phyloP scores from a whole-genome alignment of 805 yeast genomes.

The Lipomyces mesembrius region DNA sequence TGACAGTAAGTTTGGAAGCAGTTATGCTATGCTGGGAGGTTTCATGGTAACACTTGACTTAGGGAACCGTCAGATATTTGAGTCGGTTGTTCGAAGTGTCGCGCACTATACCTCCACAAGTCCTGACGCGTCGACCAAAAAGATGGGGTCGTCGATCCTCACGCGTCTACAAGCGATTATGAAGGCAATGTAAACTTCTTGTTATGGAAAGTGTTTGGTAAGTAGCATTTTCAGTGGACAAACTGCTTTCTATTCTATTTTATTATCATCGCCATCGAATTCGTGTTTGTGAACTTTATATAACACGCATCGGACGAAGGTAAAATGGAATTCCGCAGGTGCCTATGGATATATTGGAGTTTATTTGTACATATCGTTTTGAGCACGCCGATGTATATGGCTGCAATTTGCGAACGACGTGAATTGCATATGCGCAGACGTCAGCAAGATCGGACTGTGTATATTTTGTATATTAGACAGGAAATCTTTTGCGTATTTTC shows the following conservation, averaged over 20 bases:
- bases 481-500: not conserved
- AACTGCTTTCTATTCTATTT: not conserved
- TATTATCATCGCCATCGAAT: not conserved
- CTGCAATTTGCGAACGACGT: not conserved
- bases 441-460: not conserved
- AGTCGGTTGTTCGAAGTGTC: conserved; percentile 31
- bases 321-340: not conserved
- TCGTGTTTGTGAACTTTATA: not conserved
- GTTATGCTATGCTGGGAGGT: not conserved
- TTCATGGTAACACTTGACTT: conserved; percentile 31
- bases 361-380: not conserved
- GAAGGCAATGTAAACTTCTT: not conserved
- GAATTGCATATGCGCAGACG: not conserved
- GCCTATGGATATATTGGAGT: not conserved
- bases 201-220: not conserved
- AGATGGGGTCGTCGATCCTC: conserved; percentile 30
- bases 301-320: not conserved
- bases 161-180: conserved; percentile 26
- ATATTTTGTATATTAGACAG: conserved; percentile 1
- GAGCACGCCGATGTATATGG: not conserved
- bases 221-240: not conserved
- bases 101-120: conserved; percentile 32
- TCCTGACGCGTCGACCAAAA: conserved; percentile 31
- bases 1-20: conserved; percentile 54
- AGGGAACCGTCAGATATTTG: conserved; percentile 26